Evolutionary conservation across 306 rosid genomes (phyloP), one percentile per base, ranked within the genome.

Genomic region (Lupinus albus): DNA sequence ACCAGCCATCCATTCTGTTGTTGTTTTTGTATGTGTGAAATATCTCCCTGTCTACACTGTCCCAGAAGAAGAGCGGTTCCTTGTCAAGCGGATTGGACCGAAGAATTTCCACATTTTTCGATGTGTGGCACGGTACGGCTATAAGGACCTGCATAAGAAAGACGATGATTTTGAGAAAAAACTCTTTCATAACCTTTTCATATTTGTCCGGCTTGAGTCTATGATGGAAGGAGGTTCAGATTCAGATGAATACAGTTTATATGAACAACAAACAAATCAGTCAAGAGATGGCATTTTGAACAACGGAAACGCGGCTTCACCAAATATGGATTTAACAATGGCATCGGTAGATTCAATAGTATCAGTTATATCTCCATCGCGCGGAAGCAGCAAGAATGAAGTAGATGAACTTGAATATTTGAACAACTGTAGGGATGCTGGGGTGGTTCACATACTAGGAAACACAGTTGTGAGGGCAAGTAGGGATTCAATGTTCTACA

Each of bases 171-270:
- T 93, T 53, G 98, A 93, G 89, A 82, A 78, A 32, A 93, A 89
- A 78, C 91, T 93, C 14, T 89, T 93, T 4, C 81, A 89, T 33
- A 93, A 20, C 71, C 92, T 93, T 38, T 81, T 82, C 77, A 60
- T 74, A 68, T 93, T 86, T 78, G 82, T 86, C 13, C 70, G 88
- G 71, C 88, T 88, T 0, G 98, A 93, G 73, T 77, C 89, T 44
- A 79, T 93, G 88, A 93, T 89, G 97, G 97, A 93, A 69, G 93
- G 88, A n/a, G 86, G 87, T 63, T 82, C 99, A 0, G 97, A 93
- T 68, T 93, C 94, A 1, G 97, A 88, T 6, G 85, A 78, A 20
- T 89, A 82, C 58, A 88, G 99, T 65, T 8, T 81, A 41, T 75
- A 60, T 57, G 85, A 67, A 25, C 85, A 88, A 41, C 79, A 78